phyloP scores from a whole-genome alignment of 2,329 filamentous ascomycete genomes.

The Aureobasidium vineae region DNA sequence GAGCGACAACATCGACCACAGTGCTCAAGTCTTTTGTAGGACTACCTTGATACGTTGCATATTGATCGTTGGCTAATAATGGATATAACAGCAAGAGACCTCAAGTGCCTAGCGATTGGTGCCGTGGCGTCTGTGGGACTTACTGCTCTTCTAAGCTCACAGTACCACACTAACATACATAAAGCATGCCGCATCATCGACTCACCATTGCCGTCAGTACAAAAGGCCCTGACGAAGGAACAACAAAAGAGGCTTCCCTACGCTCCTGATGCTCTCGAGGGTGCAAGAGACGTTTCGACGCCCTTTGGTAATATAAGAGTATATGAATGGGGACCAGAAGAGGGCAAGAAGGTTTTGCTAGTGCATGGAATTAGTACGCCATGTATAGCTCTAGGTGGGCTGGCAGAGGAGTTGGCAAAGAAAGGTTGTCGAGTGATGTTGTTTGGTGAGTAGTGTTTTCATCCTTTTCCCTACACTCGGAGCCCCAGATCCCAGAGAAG shows the following conservation, averaged over 20 bases:
- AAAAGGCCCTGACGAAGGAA: not conserved
- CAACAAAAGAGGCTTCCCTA: slow-evolving; percentile 50
- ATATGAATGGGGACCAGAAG: slow-evolving; percentile 76
- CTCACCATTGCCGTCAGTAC: not conserved
- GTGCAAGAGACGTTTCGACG: slow-evolving; percentile 64
- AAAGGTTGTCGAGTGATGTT: slow-evolving; percentile 74
- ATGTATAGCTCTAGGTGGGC: slow-evolving; percentile 63
- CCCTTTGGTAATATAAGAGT: slow-evolving; percentile 70
- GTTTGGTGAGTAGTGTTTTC: slow-evolving; percentile 55
- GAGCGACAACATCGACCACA: not conserved
- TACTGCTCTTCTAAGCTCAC: not conserved
- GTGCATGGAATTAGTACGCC: slow-evolving; percentile 82
- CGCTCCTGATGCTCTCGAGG: slow-evolving; percentile 67
- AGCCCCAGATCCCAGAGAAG: not conserved
- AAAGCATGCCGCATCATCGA: slow-evolving; percentile 8
- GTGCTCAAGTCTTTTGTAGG: not conserved
- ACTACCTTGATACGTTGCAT: not conserved
- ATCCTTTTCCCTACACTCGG: too few species aligned
- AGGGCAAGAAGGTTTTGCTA: slow-evolving; percentile 69
- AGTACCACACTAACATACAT: not conserved
- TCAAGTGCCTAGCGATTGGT: not conserved
- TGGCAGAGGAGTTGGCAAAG: slow-evolving; percentile 64
- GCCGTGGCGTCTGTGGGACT: not conserved
- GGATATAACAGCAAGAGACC: slow-evolving; percentile 4
- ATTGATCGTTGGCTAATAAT: not conserved